phyloP scores from a whole-genome alignment of 2,329 filamentous ascomycete species.

The Fusarium coicis region DNA sequence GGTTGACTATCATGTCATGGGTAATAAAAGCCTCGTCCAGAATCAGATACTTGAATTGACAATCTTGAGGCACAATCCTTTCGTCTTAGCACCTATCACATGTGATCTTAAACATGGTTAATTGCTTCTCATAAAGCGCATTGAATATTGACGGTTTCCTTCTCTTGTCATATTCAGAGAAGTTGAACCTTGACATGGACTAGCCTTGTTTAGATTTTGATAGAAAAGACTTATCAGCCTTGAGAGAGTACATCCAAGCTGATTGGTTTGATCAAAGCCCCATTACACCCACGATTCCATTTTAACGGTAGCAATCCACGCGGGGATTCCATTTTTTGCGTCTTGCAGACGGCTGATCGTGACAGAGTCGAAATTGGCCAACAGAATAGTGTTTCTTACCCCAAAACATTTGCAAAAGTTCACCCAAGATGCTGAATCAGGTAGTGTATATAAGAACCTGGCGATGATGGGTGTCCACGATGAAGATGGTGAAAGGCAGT shows the following conservation, averaged over 20 bases:
- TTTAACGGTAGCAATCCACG: not conserved
- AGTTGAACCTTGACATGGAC: not conserved
- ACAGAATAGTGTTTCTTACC: too few species aligned
- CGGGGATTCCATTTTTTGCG: not conserved
- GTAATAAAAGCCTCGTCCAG: not conserved
- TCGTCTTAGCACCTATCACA: accelerated
- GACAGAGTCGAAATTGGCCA: too few species aligned
- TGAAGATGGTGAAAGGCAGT: not conserved
- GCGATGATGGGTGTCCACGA: too few species aligned
- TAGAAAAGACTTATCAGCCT: not conserved
- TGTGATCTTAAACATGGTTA: not conserved
- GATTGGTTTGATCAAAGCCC: not conserved
- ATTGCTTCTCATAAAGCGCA: not conserved
- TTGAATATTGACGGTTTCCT: accelerated
- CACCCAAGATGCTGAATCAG: too few species aligned
- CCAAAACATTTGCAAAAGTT: too few species aligned
- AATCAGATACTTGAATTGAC: constrained; percentile 4
- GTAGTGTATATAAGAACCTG: too few species aligned
- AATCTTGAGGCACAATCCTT: not conserved
- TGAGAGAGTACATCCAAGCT: accelerated
- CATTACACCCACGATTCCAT: not conserved
- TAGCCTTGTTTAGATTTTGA: accelerated
- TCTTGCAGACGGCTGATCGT: too few species aligned
- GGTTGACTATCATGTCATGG: not conserved
- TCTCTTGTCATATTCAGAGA: not conserved